phyloP scores from a whole-genome alignment of 192 early-diverging fungal species.

The Entomortierella lignicola region DNA sequence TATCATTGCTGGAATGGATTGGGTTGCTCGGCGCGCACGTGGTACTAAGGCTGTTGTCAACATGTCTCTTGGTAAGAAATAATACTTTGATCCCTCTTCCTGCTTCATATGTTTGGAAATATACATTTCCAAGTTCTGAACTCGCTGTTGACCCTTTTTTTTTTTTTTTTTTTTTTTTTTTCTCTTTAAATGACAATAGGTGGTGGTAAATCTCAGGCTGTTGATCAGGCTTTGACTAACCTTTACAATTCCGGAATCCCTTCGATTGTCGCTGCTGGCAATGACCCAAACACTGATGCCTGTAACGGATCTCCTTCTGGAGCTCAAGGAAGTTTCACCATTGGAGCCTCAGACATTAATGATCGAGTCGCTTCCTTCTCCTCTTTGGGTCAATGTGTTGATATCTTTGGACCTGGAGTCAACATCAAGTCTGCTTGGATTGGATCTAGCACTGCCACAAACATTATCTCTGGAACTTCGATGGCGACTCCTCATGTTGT shows the following conservation, averaged over 20 bases:
- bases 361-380: constrained; percentile 76
- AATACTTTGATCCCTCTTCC: not conserved
- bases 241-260: constrained; percentile 59
- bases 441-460: constrained; percentile 77
- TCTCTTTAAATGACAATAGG: not conserved
- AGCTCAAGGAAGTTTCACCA: constrained; percentile 55
- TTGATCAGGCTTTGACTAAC: constrained; percentile 35
- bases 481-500: constrained; percentile 91
- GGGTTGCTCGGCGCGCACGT: constrained; percentile 27
- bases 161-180: not conserved
- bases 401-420: constrained; percentile 69
- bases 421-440: constrained; percentile 62
- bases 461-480: constrained; percentile 92
- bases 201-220: constrained; percentile 21
- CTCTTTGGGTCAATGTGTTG: constrained; percentile 69
- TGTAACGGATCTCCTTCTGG: constrained; percentile 62
- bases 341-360: constrained; percentile 63
- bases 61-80: constrained; percentile 30
- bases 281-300: constrained; percentile 63
- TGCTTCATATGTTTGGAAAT: not conserved
- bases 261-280: constrained; percentile 73
- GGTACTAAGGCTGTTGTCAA: constrained; percentile 39
- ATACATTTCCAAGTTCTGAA: too few relatives aligned
- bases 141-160: too few relatives aligned
- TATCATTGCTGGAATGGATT: constrained; percentile 53